Percentiles rank a stretch among this genome's conserved stretches.
Conservation (phyloP, 2,329 filamentous ascomycete genomes). For the Pseudogymnoascus sp. region DNA sequence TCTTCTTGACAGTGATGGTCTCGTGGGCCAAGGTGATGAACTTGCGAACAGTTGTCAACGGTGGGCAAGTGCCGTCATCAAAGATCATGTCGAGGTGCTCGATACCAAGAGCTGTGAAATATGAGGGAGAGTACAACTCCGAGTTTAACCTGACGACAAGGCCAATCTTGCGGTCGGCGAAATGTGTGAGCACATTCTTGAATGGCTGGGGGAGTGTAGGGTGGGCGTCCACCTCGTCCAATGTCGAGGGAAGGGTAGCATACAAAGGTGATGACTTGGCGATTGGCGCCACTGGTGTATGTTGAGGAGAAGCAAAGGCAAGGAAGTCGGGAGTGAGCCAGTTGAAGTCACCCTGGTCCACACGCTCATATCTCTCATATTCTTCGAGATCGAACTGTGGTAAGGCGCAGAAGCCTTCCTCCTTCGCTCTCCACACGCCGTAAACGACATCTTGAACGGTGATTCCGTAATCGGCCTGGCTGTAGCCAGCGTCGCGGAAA, state of each 20-base stretch:
- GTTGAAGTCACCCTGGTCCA: conserved; percentile 99
- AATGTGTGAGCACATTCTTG: conserved; percentile 92
- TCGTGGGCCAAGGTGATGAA: conserved; percentile 94
- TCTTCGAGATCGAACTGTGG: conserved; percentile 94
- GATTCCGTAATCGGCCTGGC: conserved; percentile 91
- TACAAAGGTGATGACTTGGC: conserved; percentile 65
- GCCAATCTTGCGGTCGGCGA: conserved; percentile 78
- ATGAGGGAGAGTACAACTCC: conserved; percentile 90
- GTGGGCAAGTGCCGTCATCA: conserved; percentile 92
- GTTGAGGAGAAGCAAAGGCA: conserved; percentile 91
- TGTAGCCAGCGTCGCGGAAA: conserved; percentile 96
- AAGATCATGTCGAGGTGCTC: conserved; percentile 99
- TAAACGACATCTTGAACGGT: conserved; percentile 97
- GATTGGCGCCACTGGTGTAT: conserved; percentile 65
- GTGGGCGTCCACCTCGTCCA: conserved; percentile 62
- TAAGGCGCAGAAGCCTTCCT: conserved; percentile 82
- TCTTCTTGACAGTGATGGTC: conserved; percentile 83
- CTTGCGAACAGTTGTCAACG: conserved; percentile 78
- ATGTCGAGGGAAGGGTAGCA: conserved; percentile 62
- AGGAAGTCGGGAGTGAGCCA: conserved; percentile 95
- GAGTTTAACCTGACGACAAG: conserved; percentile 94
- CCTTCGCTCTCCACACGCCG: conserved; percentile 97
- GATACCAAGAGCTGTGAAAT: conserved; percentile 91
- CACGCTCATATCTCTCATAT: conserved; percentile 91
- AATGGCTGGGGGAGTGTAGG: conserved; percentile 74